Evolutionary conservation across 2,329 filamentous ascomycete genomes (phyloP).

Genomic region (Colletotrichum sublineola): DNA sequence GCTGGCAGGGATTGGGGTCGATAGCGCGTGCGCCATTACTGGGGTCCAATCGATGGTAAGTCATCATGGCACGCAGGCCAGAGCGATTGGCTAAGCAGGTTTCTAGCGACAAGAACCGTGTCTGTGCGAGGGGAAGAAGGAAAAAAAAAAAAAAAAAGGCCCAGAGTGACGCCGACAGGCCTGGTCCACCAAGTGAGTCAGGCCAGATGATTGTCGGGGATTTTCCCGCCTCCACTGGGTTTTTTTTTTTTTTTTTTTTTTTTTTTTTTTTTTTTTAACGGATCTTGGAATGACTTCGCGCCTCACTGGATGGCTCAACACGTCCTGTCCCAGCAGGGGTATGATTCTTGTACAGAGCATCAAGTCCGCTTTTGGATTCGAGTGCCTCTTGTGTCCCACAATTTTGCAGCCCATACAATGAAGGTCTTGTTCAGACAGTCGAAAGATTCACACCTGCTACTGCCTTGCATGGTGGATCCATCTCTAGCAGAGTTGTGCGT

Average conservation of each 20-base stretch:
- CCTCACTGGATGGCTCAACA: not conserved
- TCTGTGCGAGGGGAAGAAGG: slow-evolving; percentile 26
- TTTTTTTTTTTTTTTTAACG: not conserved
- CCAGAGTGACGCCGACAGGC: slow-evolving; percentile 15
- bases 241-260: not conserved
- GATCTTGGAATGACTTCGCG: not conserved
- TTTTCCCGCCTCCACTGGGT: slow-evolving; percentile 27
- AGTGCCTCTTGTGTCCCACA: slow-evolving; percentile 10
- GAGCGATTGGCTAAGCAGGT: slow-evolving; percentile 36
- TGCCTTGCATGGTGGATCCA: slow-evolving; percentile 2
- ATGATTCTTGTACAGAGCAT: not conserved
- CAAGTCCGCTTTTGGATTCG: not conserved
- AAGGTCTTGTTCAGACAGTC: not conserved
- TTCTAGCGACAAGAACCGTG: slow-evolving; percentile 37
- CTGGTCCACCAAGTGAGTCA: slow-evolving; percentile 32
- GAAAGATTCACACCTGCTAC: not conserved
- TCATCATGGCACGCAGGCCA: slow-evolving; percentile 10
- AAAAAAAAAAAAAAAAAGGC: not conserved
- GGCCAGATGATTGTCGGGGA: slow-evolving; percentile 32
- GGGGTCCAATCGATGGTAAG: slow-evolving; percentile 30
- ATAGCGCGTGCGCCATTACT: slow-evolving; percentile 35
- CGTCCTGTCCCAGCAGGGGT: not conserved
- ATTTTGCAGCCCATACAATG: not conserved
- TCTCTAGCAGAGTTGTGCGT: slow-evolving; percentile 6
- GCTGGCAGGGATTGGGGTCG: slow-evolving; percentile 32